A percentile compares a stretch with the other conserved stretches of the same genome.
Evolutionary conservation across 179 eudicot genomes (phyloP).

Genomic region (Spinacia oleracea): DNA sequence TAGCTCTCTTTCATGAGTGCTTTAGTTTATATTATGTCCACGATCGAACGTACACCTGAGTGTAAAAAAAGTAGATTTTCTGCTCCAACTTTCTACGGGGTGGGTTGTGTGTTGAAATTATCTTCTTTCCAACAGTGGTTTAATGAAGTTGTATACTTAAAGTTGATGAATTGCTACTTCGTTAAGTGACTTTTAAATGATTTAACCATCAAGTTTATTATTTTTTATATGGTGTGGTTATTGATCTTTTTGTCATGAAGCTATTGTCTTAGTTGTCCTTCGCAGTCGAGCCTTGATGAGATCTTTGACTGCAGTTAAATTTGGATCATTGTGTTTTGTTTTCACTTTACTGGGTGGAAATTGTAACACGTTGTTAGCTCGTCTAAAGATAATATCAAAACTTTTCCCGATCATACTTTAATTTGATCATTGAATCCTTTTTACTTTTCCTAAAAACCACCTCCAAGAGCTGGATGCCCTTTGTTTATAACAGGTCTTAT

Average conservation of each 20-base stretch:
- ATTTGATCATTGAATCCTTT: background rate
- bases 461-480: background rate
- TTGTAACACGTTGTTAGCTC: background rate
- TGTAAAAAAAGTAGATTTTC: background rate
- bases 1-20: background rate
- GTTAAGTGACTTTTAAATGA: no score
- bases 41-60: background rate
- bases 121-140: background rate
- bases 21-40: background rate
- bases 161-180: background rate
- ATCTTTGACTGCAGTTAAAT: no score
- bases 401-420: background rate
- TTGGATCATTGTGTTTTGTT: background rate
- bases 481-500: background rate
- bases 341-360: background rate
- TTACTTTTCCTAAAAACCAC: no score
- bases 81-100: background rate
- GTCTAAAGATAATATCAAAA: background rate
- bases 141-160: background rate
- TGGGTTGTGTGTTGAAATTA: background rate
- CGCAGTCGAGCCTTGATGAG: background rate
- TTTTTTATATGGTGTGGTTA: no score
- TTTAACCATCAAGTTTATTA: no score
- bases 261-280: background rate
- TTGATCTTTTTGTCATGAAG: background rate